A percentile compares a stretch with the other conserved stretches of the same genome.
Conservation (phyloP, 2,329 filamentous ascomycete genomes). For the Neoarthrinium moseri region DNA sequence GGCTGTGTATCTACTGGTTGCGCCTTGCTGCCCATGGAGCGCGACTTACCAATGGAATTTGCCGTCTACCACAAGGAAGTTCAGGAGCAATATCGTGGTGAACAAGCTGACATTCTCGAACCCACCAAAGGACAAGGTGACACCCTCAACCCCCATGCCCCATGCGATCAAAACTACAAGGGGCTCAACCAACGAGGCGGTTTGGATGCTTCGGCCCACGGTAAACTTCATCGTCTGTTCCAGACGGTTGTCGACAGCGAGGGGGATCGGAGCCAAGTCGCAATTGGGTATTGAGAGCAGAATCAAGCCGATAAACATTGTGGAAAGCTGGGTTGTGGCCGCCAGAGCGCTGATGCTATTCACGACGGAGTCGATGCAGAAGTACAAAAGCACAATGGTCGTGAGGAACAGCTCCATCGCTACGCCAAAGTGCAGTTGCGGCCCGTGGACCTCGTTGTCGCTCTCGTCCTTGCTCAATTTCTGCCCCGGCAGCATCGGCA, state of each 20-base stretch:
- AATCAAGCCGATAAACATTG: slow-evolving; percentile 1
- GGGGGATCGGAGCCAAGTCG: not conserved
- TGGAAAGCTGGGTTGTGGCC: not conserved
- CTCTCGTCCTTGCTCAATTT: not conserved
- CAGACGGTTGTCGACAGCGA: not conserved
- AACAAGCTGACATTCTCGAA: slow-evolving; percentile 4
- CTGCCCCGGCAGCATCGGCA: not conserved
- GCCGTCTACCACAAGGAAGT: not conserved
- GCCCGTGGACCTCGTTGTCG: not conserved
- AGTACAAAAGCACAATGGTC: not conserved
- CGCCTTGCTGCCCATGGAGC: no score
- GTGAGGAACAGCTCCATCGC: not conserved
- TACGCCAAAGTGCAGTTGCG: not conserved
- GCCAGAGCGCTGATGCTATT: not conserved
- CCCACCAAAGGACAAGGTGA: slow-evolving; percentile 1
- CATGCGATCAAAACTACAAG: not conserved
- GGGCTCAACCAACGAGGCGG: not conserved
- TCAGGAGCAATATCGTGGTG: slow-evolving; percentile 1
- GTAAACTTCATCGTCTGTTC: slow-evolving; percentile 1
- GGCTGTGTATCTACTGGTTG: not conserved
- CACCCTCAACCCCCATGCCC: not conserved
- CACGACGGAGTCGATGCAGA: not conserved
- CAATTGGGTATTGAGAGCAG: not conserved
- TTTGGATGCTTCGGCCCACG: not conserved
- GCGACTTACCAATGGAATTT: not conserved